Evolutionary conservation across 2,329 filamentous ascomycete genomes (phyloP).

Genomic region (Pestalotiopsis sp.): DNA sequence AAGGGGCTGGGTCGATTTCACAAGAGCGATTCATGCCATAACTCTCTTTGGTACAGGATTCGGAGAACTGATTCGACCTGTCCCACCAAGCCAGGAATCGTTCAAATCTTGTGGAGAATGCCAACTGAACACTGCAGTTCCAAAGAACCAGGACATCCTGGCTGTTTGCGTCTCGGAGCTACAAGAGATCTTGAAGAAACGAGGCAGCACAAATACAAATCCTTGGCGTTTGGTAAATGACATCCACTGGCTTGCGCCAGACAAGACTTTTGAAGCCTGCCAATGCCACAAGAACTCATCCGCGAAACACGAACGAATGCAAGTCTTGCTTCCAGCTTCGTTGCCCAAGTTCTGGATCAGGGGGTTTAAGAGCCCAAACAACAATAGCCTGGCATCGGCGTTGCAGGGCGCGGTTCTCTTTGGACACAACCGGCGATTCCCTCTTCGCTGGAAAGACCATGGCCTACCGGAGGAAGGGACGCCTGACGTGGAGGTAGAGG

Average conservation of each 20-base stretch:
- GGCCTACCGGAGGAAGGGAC: slow-evolving; percentile 17
- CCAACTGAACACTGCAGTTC: too few species aligned
- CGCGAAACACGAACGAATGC: background rate
- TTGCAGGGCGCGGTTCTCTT: slow-evolving; percentile 20
- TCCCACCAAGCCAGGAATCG: background rate
- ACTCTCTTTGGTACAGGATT: slow-evolving; percentile 25
- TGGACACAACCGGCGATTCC: slow-evolving; percentile 19
- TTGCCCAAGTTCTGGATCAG: background rate
- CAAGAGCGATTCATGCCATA: slow-evolving; percentile 26
- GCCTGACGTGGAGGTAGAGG: slow-evolving; percentile 5
- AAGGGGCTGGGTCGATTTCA: slow-evolving; percentile 34
- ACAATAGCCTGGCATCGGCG: background rate
- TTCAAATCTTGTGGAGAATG: background rate
- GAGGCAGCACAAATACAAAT: background rate
- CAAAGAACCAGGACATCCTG: background rate
- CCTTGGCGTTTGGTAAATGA: background rate
- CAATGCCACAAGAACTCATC: background rate
- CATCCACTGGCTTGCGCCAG: background rate
- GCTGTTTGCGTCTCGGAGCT: background rate
- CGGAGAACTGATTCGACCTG: slow-evolving; percentile 14
- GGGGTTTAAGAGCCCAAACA: background rate
- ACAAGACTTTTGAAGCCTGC: background rate
- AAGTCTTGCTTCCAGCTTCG: background rate
- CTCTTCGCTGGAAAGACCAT: slow-evolving; percentile 16
- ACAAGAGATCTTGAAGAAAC: background rate